Conservation (phyloP, 495 filamentous ascomycete genomes). For the Apodospora peruviana region DNA sequence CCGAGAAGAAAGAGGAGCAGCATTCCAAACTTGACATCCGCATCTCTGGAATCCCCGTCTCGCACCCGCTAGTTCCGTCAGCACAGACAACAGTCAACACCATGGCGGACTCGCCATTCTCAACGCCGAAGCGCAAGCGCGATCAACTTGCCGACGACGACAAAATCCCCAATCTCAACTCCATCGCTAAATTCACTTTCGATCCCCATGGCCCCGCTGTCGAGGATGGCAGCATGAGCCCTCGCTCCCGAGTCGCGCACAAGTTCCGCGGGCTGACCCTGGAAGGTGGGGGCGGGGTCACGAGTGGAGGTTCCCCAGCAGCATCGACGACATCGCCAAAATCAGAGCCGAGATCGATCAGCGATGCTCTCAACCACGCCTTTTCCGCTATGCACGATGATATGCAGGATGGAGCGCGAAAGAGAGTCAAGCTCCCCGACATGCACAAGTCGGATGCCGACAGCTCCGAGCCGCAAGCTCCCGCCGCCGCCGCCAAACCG, state of each 20-base stretch:
- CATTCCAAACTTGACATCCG: too few species aligned
- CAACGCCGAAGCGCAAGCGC: conserved; percentile 48
- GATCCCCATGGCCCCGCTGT: conserved; percentile 20
- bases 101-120: conserved; percentile 21
- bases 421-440: conserved; percentile 32
- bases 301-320: conserved; percentile 22
- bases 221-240: conserved; percentile 47
- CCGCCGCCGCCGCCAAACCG: background rate
- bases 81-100: background rate
- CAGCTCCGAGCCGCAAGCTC: background rate
- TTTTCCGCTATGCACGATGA: conserved; percentile 19
- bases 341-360: conserved; percentile 12
- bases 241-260: conserved; percentile 58
- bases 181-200: conserved; percentile 29
- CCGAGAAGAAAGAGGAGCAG: too few species aligned
- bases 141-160: conserved; percentile 22
- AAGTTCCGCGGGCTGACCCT: conserved; percentile 57
- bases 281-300: conserved; percentile 42
- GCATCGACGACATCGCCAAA: conserved; percentile 18
- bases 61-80: background rate
- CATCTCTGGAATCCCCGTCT: background rate
- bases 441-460: conserved; percentile 14
- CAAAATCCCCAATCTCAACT: conserved; percentile 11
- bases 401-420: conserved; percentile 22
- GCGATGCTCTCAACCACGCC: conserved; percentile 3